These are phyloP conservation scores for Selaginella moellendorffii DNA, from an alignment of 75 land plant genomes.

Conservation along the genomic window DNA sequence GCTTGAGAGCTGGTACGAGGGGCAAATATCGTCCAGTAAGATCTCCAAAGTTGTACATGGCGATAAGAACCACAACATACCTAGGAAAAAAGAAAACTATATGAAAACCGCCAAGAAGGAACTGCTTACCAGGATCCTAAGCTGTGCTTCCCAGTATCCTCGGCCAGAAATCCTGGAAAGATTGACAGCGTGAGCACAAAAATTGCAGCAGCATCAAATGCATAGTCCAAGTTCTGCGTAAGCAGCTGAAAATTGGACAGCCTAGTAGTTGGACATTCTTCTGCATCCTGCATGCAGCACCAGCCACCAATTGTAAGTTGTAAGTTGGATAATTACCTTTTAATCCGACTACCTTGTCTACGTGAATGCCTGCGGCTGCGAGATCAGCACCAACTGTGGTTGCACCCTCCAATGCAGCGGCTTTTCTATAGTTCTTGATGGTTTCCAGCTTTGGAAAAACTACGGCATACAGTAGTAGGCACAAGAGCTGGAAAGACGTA, in stretches of 20 bases:
- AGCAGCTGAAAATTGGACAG: neutral
- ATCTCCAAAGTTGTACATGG: constrained; percentile 2
- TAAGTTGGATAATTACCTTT: neutral
- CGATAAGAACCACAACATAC: constrained; percentile 7
- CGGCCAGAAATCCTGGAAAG: constrained; percentile 24
- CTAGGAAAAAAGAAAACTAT: neutral
- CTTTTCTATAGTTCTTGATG: constrained; percentile 1
- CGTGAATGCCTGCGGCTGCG: too few relatives aligned
- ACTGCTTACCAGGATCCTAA: constrained; percentile 19
- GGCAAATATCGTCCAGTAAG: neutral
- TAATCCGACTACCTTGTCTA: constrained; percentile 7
- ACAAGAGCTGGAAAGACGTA: neutral
- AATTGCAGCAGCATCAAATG: constrained; percentile 8
- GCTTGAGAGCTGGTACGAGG: neutral
- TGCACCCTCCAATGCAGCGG: neutral
- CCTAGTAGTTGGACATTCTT: neutral
- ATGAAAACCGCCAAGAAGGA: neutral
- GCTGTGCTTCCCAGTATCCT: constrained; percentile 21
- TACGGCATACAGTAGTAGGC: neutral
- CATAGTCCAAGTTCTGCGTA: constrained; percentile 11
- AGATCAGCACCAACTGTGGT: neutral
- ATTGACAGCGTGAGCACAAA: constrained; percentile 18
- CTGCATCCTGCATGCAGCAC: neutral
- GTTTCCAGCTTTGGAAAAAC: neutral
- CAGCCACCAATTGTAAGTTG: neutral